phyloP scores from a whole-genome alignment of 2,329 filamentous ascomycete species.

The Exophiala lecanii-corni region DNA sequence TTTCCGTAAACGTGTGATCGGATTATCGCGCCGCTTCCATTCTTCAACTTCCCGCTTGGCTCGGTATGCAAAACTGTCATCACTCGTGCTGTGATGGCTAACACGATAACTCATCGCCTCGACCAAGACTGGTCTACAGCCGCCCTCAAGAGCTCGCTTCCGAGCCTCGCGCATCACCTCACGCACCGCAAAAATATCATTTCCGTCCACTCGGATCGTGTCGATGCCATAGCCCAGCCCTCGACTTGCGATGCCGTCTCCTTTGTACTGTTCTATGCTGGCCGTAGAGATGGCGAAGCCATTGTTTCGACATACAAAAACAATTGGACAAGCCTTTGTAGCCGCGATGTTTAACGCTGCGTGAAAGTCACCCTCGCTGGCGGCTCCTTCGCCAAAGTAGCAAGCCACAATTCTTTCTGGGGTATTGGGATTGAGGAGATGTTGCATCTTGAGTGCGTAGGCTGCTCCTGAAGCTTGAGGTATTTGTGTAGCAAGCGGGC shows the following conservation, averaged over 20 bases:
- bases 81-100: slow-evolving; percentile 91
- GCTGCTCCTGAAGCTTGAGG: slow-evolving; percentile 83
- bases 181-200: slow-evolving; percentile 84
- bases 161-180: slow-evolving; percentile 75
- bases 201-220: slow-evolving; percentile 88
- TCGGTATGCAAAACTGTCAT: slow-evolving; percentile 95
- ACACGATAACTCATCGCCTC: slow-evolving; percentile 99
- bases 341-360: slow-evolving; percentile 87
- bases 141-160: slow-evolving; percentile 70
- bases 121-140: slow-evolving; percentile 78
- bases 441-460: slow-evolving; percentile 80
- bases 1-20: slow-evolving; percentile 77
- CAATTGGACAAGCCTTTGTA: slow-evolving; percentile 76
- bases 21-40: slow-evolving; percentile 87
- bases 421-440: slow-evolving; percentile 63
- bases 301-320: slow-evolving; percentile 91
- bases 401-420: slow-evolving; percentile 68
- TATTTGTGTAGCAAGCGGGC: slow-evolving; percentile 80
- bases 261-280: slow-evolving; percentile 84
- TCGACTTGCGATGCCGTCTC: slow-evolving; percentile 82
- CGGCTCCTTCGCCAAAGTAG: slow-evolving; percentile 88
- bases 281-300: slow-evolving; percentile 88
- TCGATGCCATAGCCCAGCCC: slow-evolving; percentile 92
- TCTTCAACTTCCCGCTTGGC: slow-evolving; percentile 90
- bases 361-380: slow-evolving; percentile 88